Evolutionary conservation across 2,329 filamentous ascomycete species (phyloP).

Genomic region (Chaetomiaceae sp.): DNA sequence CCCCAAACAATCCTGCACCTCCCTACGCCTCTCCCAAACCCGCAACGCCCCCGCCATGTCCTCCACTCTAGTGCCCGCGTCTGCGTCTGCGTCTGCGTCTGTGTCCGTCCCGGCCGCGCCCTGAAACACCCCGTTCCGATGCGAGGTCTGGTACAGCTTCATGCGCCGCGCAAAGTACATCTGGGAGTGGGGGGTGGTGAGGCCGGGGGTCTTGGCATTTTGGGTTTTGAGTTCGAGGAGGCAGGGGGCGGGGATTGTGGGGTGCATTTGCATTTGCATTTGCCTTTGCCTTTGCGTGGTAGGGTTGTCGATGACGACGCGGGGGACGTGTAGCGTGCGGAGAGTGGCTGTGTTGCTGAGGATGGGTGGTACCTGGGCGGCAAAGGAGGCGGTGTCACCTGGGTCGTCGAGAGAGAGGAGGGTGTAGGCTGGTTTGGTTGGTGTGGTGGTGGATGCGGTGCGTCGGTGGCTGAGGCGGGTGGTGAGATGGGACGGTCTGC

Average conservation of each 20-base stretch:
- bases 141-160: conserved; percentile 17
- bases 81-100: too few species aligned
- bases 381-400: conserved; percentile 13
- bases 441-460: background rate
- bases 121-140: conserved; percentile 18
- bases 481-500: background rate
- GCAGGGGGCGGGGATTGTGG: conserved; percentile 14
- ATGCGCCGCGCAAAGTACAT: conserved; percentile 22
- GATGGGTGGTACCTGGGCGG: background rate
- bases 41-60: conserved; percentile 4
- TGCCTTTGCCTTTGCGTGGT: background rate
- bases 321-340: conserved; percentile 13
- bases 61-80: background rate
- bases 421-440: too few species aligned
- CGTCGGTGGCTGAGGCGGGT: background rate
- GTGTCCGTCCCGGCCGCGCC: too few species aligned
- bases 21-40: conserved; percentile 12
- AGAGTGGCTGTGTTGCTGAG: background rate
- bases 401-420: conserved; percentile 20
- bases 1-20: conserved; percentile 9
- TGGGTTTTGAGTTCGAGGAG: conserved; percentile 25
- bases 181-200: conserved; percentile 19
- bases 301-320: background rate
- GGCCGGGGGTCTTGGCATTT: background rate
- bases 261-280: too few species aligned